Evolutionary conservation across 768 basidiomycete species (phyloP).

Genomic region (Piloderma croceum): DNA sequence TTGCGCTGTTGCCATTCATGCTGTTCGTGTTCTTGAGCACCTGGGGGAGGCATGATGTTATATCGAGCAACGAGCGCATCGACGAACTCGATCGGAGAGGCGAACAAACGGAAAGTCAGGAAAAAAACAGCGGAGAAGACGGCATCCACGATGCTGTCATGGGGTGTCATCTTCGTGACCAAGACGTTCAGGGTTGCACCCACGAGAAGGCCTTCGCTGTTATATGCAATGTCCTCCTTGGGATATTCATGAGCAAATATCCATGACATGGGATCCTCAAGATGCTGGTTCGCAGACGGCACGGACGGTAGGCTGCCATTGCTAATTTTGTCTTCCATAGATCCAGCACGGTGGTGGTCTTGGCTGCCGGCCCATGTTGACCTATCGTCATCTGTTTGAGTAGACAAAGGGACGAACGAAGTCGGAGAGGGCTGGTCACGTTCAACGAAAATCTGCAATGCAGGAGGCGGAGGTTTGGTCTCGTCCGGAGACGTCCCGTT

Average conservation of each 20-base stretch:
- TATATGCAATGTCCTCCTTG: constrained; percentile 82
- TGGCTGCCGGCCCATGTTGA: constrained; percentile 56
- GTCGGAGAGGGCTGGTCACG: constrained; percentile 46
- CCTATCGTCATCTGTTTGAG: constrained; percentile 47
- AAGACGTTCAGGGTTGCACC: constrained; percentile 86
- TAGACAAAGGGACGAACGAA: constrained; percentile 31
- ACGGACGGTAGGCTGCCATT: constrained; percentile 47
- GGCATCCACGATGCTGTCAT: constrained; percentile 84
- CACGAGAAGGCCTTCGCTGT: constrained; percentile 82
- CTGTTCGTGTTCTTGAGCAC: constrained; percentile 52
- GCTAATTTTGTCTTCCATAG: constrained; percentile 50
- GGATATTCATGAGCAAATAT: constrained; percentile 74
- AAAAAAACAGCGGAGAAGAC: constrained; percentile 89
- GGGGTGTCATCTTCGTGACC: constrained; percentile 97
- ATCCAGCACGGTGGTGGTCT: constrained; percentile 24
- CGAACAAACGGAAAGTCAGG: constrained; percentile 91
- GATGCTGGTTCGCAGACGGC: constrained; percentile 37
- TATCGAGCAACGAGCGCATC: constrained; percentile 77
- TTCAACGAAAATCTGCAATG: constrained; percentile 28
- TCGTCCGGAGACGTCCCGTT: constrained; percentile 46
- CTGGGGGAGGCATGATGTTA: constrained; percentile 63
- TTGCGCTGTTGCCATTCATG: constrained; percentile 82
- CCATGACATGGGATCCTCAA: constrained; percentile 44
- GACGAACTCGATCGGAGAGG: constrained; percentile 70
- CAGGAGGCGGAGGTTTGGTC: constrained; percentile 28